Percentiles rank a stretch among this genome's conserved stretches.
Conservation (phyloP, 2,329 filamentous ascomycete species). For the Zymoseptoria brevis region DNA sequence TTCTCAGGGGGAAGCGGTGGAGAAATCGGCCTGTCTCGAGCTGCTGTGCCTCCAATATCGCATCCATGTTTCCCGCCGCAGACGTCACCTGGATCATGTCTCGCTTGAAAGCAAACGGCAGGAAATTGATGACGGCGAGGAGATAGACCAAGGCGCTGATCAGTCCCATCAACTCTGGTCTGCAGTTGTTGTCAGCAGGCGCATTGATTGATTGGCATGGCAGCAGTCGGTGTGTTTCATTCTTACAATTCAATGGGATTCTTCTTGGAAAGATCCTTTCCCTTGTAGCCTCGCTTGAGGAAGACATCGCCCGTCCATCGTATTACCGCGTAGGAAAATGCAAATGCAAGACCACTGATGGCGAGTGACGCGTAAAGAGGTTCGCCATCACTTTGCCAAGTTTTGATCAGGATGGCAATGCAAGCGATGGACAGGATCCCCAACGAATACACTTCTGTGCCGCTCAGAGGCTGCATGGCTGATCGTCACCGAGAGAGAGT, state of each 20-base stretch:
- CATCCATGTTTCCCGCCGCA: constrained; percentile 83
- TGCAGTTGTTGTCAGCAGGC: constrained; percentile 29
- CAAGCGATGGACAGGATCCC: constrained; percentile 60
- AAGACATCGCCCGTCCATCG: constrained; percentile 89
- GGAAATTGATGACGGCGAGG: constrained; percentile 79
- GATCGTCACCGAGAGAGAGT: not conserved
- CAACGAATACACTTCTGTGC: constrained; percentile 49
- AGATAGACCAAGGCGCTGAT: constrained; percentile 90
- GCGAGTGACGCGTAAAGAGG: constrained; percentile 82
- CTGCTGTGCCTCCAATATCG: constrained; percentile 64
- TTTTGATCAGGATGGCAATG: constrained; percentile 66
- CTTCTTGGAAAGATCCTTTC: constrained; percentile 76
- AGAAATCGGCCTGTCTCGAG: constrained; percentile 77
- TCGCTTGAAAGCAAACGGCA: constrained; percentile 96
- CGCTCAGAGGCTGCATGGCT: constrained; percentile 36
- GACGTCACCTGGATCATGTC: constrained; percentile 93
- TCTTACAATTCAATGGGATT: constrained; percentile 65
- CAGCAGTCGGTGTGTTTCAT: constrained; percentile 5
- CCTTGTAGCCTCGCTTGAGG: constrained; percentile 79
- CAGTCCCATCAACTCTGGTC: constrained; percentile 91
- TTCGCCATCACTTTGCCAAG: constrained; percentile 76
- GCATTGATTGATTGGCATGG: not conserved
- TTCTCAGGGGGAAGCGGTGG: constrained; percentile 89
- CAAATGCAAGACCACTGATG: constrained; percentile 77
- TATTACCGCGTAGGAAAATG: constrained; percentile 75